Base-by-base conservation (phyloP, 768 basidiomycete genomes). In the Trametopsis cervina region DNA sequence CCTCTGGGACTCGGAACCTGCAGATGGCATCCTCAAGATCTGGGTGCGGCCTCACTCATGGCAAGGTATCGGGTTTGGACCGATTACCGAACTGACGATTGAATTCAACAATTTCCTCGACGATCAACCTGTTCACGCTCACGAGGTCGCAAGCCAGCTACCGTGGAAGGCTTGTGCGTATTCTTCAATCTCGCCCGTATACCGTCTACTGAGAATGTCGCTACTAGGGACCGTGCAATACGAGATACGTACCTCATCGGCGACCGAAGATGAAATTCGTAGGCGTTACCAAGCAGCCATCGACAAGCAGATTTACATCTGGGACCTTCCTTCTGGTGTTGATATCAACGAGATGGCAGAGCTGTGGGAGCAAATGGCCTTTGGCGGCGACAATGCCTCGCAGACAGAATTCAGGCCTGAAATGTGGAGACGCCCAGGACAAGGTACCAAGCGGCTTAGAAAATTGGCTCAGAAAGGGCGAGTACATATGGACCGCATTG, bases 1-100 rank as follows among this genome's bases (percentile, higher is more conserved):
- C 53, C 78, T 75, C 0, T 80, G 83, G 56, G 83, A 87, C 57
- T 83, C 83, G 5, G 58, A 60, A 41, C 69, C 74, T 25, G 54
- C 55, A 1, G 58, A 61, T 1, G 57, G 66, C 15, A 63, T 69
- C 17, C 63, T 91, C 60, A 73, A 77, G 15, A 71, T 86, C 2
- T 90, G 78, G 72, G 76, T 89, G 10, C 76, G 86, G 60, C 87
- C 84, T 15, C 64, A 62, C 2, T 69, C 74, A 13, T 76, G 63
- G 7, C 52, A 54, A 0, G 63, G 69, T 9, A n/a, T 13, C 6
- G 36, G 65, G 6, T 54, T 59, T 11, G 55, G 59, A 33, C 80
- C 81, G 1, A 73, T 88, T 23, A 69, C 72, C 21, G 79, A 85
- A 62, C 62, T 92, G 20, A 68, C 71, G 20, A 69, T 89, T n/a